These are phyloP conservation scores for Aspergillus incahuasiensis DNA, from an alignment of 495 filamentous ascomycete genomes.

Conservation along the genomic window DNA sequence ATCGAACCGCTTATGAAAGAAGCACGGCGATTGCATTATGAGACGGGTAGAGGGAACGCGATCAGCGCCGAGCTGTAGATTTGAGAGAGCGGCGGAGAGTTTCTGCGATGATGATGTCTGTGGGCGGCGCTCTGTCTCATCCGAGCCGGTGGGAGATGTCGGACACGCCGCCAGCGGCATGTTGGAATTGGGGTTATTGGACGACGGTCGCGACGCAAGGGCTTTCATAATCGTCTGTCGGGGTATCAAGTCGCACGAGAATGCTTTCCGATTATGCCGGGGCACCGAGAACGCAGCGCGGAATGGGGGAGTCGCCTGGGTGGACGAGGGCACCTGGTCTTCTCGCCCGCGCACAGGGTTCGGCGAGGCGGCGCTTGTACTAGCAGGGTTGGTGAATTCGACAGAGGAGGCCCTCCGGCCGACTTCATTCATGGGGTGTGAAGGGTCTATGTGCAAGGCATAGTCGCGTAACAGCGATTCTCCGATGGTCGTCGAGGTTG, in stretches of 20 bases:
- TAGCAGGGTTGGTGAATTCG: slow-evolving; percentile 9
- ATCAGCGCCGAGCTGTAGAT: slow-evolving; percentile 46
- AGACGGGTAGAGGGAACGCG: slow-evolving; percentile 58
- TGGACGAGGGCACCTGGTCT: slow-evolving; percentile 24
- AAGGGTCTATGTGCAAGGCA: slow-evolving; percentile 39
- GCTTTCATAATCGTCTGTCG: slow-evolving; percentile 86
- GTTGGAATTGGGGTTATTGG: slow-evolving; percentile 50
- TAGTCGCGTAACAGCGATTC: slow-evolving; percentile 42
- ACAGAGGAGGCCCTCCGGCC: slow-evolving; percentile 22
- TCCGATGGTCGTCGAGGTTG: slow-evolving; percentile 14
- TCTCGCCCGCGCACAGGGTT: slow-evolving; percentile 28
- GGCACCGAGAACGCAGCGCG: slow-evolving; percentile 37
- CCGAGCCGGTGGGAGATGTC: slow-evolving; percentile 26
- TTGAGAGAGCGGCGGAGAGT: slow-evolving; percentile 62
- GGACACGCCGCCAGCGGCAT: slow-evolving; percentile 42
- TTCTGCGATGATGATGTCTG: slow-evolving; percentile 53
- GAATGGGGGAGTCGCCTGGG: slow-evolving; percentile 28
- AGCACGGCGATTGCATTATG: slow-evolving; percentile 82
- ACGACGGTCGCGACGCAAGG: slow-evolving; percentile 65
- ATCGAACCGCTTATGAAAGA: slow-evolving; percentile 94
- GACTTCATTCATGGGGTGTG: slow-evolving; percentile 34
- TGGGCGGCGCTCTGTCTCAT: slow-evolving; percentile 42
- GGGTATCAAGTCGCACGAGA: slow-evolving; percentile 68
- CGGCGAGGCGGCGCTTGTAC: slow-evolving; percentile 12
- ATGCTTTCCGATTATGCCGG: slow-evolving; percentile 55